Evolutionary conservation across 1,284 basidiomycete species (phyloP).

Genomic region (Ustilago trichophora): DNA sequence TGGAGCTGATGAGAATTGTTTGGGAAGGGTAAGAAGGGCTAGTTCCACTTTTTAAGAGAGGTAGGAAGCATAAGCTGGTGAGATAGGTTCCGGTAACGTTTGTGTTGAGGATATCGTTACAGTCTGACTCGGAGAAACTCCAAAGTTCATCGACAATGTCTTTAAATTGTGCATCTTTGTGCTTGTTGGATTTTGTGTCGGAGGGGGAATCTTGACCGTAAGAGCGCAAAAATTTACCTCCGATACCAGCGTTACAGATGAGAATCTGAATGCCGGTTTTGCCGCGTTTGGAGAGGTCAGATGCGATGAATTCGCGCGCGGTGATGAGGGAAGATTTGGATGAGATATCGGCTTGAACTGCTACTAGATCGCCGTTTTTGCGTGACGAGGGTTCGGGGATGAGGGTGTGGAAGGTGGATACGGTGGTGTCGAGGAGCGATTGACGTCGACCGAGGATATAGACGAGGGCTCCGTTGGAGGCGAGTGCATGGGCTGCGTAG

Average conservation of each 20-base stretch:
- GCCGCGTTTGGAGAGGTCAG: slow-evolving; percentile 9
- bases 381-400: slow-evolving; percentile 1
- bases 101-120: slow-evolving; percentile 23
- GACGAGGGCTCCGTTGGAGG: slow-evolving; percentile 44
- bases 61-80: slow-evolving; percentile 33
- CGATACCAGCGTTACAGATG: slow-evolving; percentile 44
- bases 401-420: slow-evolving; percentile 5
- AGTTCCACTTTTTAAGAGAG: slow-evolving; percentile 22
- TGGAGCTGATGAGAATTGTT: slow-evolving; percentile 42
- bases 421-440: slow-evolving; percentile 19
- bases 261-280: slow-evolving; percentile 26
- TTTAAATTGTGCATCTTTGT: slow-evolving; percentile 21
- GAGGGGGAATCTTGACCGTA: slow-evolving; percentile 9
- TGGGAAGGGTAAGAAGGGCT: slow-evolving; percentile 16
- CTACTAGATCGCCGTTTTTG: slow-evolving; percentile 14
- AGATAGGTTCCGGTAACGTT: slow-evolving; percentile 47
- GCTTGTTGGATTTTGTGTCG: background rate
- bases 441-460: slow-evolving; percentile 47
- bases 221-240: slow-evolving; percentile 26
- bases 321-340: slow-evolving; percentile 24
- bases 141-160: slow-evolving; percentile 36
- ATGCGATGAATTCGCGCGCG: slow-evolving; percentile 10
- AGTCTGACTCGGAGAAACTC: slow-evolving; percentile 32
- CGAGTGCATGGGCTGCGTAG: slow-evolving; percentile 45
- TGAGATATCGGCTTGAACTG: slow-evolving; percentile 32